phyloP scores from a whole-genome alignment of 1,139 yeast genomes.

The Pichia terricola region DNA sequence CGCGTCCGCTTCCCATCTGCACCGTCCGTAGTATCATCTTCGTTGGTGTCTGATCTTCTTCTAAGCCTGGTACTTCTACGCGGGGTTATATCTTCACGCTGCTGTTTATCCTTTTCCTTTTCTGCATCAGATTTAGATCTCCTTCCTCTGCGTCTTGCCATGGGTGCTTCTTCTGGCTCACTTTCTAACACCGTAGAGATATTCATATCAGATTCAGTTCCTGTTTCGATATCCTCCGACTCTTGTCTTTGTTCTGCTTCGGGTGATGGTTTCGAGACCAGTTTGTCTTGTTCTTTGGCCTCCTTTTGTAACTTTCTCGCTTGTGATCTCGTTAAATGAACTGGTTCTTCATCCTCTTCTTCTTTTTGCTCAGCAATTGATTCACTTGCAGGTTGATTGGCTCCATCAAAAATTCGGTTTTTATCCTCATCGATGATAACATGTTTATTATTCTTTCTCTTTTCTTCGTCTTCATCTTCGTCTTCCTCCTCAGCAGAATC shows the following conservation, averaged over 20 bases:
- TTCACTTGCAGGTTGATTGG: not conserved
- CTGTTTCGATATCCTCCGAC: no score
- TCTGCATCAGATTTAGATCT: slow-evolving; percentile 2
- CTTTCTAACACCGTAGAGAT: not conserved
- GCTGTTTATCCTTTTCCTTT: not conserved
- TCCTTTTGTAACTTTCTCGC: slow-evolving; percentile 8
- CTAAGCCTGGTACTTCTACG: not conserved
- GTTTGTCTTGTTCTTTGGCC: slow-evolving; percentile 9
- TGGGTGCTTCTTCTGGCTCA: slow-evolving; percentile 1
- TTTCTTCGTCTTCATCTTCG: no score
- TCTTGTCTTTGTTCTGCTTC: slow-evolving; percentile 5
- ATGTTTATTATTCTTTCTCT: slow-evolving; percentile 5
- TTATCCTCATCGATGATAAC: slow-evolving; percentile 12
- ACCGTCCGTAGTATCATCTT: not conserved
- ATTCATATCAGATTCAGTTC: not conserved
- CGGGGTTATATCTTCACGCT: not conserved
- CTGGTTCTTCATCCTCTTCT: slow-evolving; percentile 12
- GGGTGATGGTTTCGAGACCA: no score
- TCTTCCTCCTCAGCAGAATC: not conserved
- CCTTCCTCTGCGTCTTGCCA: slow-evolving; percentile 7
- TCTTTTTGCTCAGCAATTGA: not conserved
- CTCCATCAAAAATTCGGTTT: slow-evolving; percentile 4
- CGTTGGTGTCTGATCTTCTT: not conserved
- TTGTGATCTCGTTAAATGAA: slow-evolving; percentile 11
- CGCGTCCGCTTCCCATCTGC: no score